Percentiles rank a stretch among this genome's conserved stretches.
Evolutionary conservation across 2,329 filamentous ascomycete genomes (phyloP).

Genomic region (Trichoderma sp.): DNA sequence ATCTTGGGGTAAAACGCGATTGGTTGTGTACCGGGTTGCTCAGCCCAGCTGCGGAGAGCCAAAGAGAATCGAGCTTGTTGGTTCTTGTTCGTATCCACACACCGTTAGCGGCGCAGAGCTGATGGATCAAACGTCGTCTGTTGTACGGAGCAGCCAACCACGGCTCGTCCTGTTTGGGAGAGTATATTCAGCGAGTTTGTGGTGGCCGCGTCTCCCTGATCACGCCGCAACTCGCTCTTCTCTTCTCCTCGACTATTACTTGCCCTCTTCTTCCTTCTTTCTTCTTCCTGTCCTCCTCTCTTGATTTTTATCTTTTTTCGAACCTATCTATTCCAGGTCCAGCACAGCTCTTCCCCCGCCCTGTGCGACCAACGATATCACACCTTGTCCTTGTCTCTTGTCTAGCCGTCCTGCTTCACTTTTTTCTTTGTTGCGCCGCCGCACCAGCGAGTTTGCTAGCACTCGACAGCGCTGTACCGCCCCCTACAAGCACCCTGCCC

Average conservation of each 20-base stretch:
- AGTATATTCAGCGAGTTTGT: not conserved
- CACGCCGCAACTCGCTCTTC: not conserved
- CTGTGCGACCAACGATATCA: not conserved
- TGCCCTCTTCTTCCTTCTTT: not conserved
- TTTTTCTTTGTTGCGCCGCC: not conserved
- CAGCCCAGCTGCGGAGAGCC: slow-evolving; percentile 12
- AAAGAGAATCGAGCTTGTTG: not conserved
- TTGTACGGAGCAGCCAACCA: slow-evolving; percentile 11
- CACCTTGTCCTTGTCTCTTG: not conserved
- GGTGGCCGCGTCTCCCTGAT: slow-evolving; percentile 9
- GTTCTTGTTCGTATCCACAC: slow-evolving; percentile 1
- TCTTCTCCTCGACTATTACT: not conserved
- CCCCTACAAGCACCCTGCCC: not conserved
- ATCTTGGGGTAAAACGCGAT: not conserved
- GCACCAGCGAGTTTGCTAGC: not conserved
- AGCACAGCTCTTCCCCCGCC: not conserved
- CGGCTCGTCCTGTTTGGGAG: not conserved
- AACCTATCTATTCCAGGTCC: not conserved
- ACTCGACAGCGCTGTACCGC: not conserved
- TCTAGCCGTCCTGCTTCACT: not conserved
- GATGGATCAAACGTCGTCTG: not conserved
- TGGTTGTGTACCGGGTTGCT: not conserved
- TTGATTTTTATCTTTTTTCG: not conserved
- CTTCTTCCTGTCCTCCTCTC: not conserved
- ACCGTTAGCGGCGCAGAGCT: slow-evolving; percentile 2